These are phyloP conservation scores for Annulohypoxylon maeteangense DNA, from an alignment of 495 filamentous ascomycete species.

Conservation along the genomic window DNA sequence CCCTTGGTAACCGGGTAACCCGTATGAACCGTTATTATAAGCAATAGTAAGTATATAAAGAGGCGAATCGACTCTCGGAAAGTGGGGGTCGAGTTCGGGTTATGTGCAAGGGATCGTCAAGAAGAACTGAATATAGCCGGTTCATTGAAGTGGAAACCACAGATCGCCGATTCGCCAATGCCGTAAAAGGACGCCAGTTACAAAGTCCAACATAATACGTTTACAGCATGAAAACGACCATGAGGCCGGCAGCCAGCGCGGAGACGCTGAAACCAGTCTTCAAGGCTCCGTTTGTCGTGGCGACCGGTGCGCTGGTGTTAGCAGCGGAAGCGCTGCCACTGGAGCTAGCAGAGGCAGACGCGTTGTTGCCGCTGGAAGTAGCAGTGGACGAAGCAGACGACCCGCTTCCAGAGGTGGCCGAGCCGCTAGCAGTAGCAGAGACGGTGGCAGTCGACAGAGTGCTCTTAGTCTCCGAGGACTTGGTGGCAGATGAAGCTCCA, in stretches of 20 bases:
- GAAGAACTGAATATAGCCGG: conserved; percentile 44
- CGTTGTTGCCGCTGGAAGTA: conserved; percentile 25
- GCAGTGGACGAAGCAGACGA: conserved; percentile 35
- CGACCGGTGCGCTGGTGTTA: conserved; percentile 19
- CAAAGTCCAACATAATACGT: conserved; percentile 10
- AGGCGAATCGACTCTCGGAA: conserved; percentile 26
- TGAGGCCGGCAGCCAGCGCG: conserved; percentile 39
- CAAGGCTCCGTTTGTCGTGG: conserved; percentile 27
- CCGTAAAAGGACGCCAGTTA: conserved; percentile 24
- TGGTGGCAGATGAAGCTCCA: conserved; percentile 34
- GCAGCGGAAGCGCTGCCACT: conserved; percentile 22
- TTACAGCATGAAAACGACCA: conserved; percentile 44
- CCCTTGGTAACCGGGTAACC: conserved; percentile 24
- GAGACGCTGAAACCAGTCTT: conserved; percentile 44
- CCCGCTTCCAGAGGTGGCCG: conserved; percentile 22
- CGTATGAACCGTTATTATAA: conserved; percentile 48
- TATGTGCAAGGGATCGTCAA: conserved; percentile 46
- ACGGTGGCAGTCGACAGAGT: conserved; percentile 40
- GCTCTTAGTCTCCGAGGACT: conserved; percentile 41
- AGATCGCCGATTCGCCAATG: conserved; percentile 39
- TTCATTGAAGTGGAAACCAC: conserved; percentile 41
- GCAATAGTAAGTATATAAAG: conserved; percentile 31
- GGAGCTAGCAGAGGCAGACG: conserved; percentile 22
- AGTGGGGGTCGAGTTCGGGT: conserved; percentile 17
- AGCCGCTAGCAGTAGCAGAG: conserved; percentile 23